These are phyloP conservation scores for Capronia coronata DNA, from an alignment of 2,329 filamentous ascomycete species.

Conservation along the genomic window DNA sequence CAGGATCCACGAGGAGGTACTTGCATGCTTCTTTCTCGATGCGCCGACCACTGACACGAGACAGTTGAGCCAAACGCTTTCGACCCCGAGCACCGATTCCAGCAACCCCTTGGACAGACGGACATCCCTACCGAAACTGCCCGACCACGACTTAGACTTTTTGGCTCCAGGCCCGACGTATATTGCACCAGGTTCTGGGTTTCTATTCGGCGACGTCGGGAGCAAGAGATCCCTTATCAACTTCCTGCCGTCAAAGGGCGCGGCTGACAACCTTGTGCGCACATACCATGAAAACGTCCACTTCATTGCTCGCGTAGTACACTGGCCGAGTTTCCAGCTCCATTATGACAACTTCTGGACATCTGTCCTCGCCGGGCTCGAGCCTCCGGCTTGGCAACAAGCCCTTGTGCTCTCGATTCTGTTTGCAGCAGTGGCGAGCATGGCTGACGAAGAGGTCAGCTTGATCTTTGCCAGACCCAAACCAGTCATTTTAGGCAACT, in stretches of 20 bases:
- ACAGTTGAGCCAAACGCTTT: constrained; percentile 18
- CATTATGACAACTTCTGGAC: constrained; percentile 62
- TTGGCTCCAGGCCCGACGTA: constrained; percentile 60
- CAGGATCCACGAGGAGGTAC: constrained; percentile 63
- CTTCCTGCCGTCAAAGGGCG: constrained; percentile 53
- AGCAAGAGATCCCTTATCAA: constrained; percentile 50
- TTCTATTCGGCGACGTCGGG: constrained; percentile 55
- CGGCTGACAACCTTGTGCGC: constrained; percentile 56
- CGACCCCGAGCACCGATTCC: constrained; percentile 11
- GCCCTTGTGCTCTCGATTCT: constrained; percentile 63
- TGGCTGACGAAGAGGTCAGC: constrained; percentile 50
- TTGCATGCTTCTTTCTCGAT: constrained; percentile 15
- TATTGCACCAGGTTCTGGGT: constrained; percentile 60
- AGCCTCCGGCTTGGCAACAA: constrained; percentile 59
- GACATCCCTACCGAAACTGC: constrained; percentile 10
- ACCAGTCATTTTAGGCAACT: constrained; percentile 52
- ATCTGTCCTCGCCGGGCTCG: constrained; percentile 51
- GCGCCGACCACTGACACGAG: constrained; percentile 11
- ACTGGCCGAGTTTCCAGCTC: constrained; percentile 59
- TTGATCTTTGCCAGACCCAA: constrained; percentile 53
- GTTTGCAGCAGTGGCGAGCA: constrained; percentile 62
- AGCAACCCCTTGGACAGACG: constrained; percentile 17
- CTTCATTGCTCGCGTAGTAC: constrained; percentile 60
- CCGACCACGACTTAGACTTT: constrained; percentile 38
- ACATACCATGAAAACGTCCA: constrained; percentile 66